Base-by-base conservation (phyloP, 345 rosid species). In the Adansonia digitata region DNA sequence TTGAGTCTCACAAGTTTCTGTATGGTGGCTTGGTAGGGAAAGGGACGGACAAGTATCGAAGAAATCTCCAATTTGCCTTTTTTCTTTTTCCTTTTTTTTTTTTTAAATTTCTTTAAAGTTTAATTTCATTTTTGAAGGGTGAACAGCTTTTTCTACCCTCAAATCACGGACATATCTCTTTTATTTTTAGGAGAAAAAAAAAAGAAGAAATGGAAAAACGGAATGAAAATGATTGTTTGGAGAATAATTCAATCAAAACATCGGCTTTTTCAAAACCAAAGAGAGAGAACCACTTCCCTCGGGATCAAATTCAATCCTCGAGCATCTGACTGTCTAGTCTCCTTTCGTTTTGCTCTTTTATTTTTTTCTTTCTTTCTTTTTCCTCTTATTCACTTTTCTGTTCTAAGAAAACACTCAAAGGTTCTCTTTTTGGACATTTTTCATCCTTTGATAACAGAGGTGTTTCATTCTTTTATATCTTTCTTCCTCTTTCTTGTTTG, bases 121-220 rank as follows among this genome's bases (percentile, higher is more conserved):
- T 15, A 26, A 43, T 65, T 71, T 57, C 26, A 53, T 46, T 18
- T 18, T 27, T 68, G 65, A 45, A 24, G 46, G 26, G 64, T 65
- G 57, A 49, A 72, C 71, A 56, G 82, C 85, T 74, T 83, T 85
- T 72, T 68, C 66, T 56, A 51, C 35, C 84, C 90, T 83, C 66
- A 69, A 83, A 81, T 86, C 78, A 20, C 82, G 90, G 89, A 53
- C 74, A 72, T 74, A 82, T n/a, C 56, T 18, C 15, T 5, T 53
- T 51, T 72, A 73, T 49, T 67, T 75, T 79, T 56, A 40, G 39
- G 34, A 42, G 11, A 42, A 3, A 42, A 42, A 42, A 10, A 51
- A 69, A 45, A 2, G 45, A 39, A 29, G 68, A 27, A 14, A 27
- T 71, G 49, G 40, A 52, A 61, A 17, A 8, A 39, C n/a, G n/a